These are phyloP conservation scores for Trichoderma arundinaceum DNA, from an alignment of 2,329 filamentous ascomycete species.

Conservation along the genomic window DNA sequence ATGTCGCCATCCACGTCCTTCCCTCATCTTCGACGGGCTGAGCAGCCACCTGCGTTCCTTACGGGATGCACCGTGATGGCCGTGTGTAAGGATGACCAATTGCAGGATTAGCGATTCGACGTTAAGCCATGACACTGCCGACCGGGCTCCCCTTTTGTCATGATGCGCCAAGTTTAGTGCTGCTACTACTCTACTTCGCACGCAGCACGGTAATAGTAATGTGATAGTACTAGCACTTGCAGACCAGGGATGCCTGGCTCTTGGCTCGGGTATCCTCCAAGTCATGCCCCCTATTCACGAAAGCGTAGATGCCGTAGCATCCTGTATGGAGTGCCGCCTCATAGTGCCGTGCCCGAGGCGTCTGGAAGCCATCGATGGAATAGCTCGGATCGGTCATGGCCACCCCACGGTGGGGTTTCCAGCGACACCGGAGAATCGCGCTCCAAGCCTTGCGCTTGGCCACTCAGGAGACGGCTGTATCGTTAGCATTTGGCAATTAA, in stretches of 20 bases:
- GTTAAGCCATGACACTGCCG: too few species aligned
- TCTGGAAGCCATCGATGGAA: constrained; percentile 6
- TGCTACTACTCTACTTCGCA: too few species aligned
- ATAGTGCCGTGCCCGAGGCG: neutral
- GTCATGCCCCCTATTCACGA: too few species aligned
- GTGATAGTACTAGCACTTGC: too few species aligned
- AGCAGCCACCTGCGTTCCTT: neutral
- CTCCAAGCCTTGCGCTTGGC: constrained; percentile 10
- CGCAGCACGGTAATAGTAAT: too few species aligned
- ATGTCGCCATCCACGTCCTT: constrained; percentile 36
- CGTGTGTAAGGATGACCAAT: constrained; percentile 7
- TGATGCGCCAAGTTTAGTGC: too few species aligned
- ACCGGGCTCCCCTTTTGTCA: too few species aligned
- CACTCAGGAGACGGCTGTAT: constrained; percentile 5
- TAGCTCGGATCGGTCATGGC: neutral
- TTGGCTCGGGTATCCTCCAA: neutral
- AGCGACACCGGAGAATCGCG: constrained; percentile 23
- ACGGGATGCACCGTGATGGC: constrained; percentile 21
- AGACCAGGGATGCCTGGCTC: too few species aligned
- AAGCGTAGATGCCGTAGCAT: constrained; percentile 6
- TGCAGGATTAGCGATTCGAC: too few species aligned
- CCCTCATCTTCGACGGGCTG: constrained; percentile 38
- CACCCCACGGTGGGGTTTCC: constrained; percentile 31
- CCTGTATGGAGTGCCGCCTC: constrained; percentile 6
- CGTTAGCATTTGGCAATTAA: too few species aligned